Percentiles rank a stretch among this genome's conserved stretches.
Conservation (phyloP, 768 basidiomycete genomes). For the Calocybe cyanea region DNA sequence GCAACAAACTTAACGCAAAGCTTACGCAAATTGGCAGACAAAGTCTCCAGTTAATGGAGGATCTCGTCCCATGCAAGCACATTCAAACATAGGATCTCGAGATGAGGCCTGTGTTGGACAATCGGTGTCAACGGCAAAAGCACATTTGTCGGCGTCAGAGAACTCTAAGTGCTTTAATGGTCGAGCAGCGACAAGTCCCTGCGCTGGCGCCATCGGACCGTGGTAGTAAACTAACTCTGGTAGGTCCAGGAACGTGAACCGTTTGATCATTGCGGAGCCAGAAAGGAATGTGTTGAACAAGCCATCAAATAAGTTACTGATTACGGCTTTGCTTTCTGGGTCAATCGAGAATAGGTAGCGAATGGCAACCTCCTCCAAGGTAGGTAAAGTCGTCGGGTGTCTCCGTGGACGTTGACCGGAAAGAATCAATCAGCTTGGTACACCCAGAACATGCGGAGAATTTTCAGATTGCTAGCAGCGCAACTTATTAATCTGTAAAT, state of each 20-base stretch:
- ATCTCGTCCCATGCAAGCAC: constrained; percentile 42
- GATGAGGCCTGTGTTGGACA: constrained; percentile 19
- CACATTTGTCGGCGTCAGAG: constrained; percentile 17
- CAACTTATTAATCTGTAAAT: constrained; percentile 27
- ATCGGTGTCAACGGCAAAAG: constrained; percentile 18
- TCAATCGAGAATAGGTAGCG: constrained; percentile 22
- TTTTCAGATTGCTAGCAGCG: constrained; percentile 30
- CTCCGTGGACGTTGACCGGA: constrained; percentile 21
- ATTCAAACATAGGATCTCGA: constrained; percentile 26
- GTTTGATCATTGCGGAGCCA: constrained; percentile 10
- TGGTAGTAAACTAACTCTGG: constrained; percentile 14
- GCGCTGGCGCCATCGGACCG: constrained; percentile 14
- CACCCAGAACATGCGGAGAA: constrained; percentile 42
- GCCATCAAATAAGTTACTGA: constrained; percentile 7
- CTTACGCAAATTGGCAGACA: constrained; percentile 35
- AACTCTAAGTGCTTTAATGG: constrained; percentile 18
- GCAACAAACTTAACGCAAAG: constrained; percentile 36
- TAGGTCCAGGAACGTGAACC: constrained; percentile 15
- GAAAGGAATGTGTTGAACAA: constrained; percentile 17
- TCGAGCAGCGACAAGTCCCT: constrained; percentile 9
- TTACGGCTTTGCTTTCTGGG: constrained; percentile 18
- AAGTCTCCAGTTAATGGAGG: no score
- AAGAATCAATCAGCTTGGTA: constrained; percentile 31
- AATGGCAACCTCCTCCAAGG: constrained; percentile 17
- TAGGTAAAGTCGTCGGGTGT: constrained; percentile 11